A percentile compares a stretch with the other conserved stretches of the same genome.
These are phyloP conservation scores for Starmerella cellae DNA, from an alignment of 805 yeast species.

Conservation along the genomic window DNA sequence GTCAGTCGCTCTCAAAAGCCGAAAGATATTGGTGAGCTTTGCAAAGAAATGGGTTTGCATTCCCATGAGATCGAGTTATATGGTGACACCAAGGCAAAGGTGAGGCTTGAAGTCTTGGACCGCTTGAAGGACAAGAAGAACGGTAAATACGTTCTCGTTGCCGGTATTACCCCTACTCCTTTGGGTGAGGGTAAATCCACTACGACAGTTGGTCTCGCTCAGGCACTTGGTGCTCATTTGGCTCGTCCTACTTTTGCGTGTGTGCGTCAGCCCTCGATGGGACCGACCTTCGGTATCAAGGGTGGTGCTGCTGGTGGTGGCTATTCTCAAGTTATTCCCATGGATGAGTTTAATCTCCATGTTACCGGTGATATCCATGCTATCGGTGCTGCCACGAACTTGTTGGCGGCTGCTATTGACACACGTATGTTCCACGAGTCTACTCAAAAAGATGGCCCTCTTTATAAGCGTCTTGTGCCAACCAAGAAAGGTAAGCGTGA, in stretches of 20 bases:
- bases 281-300: slow-evolving; percentile 96
- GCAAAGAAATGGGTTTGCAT: slow-evolving; percentile 68
- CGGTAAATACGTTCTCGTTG: slow-evolving; percentile 82
- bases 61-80: slow-evolving; percentile 71
- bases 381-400: slow-evolving; percentile 81
- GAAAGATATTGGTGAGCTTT: slow-evolving; percentile 61
- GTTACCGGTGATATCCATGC: slow-evolving; percentile 97
- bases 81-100: slow-evolving; percentile 85
- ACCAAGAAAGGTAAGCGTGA: slow-evolving; percentile 64
- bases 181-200: slow-evolving; percentile 97
- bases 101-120: slow-evolving; percentile 52
- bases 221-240: slow-evolving; percentile 86
- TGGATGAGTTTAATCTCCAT: slow-evolving; percentile 98
- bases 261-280: slow-evolving; percentile 97
- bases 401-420: slow-evolving; percentile 92
- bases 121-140: slow-evolving; percentile 51
- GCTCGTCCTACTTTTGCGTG: slow-evolving; percentile 76
- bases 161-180: slow-evolving; percentile 98
- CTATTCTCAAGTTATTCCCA: slow-evolving; percentile 92
- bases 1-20: slow-evolving; percentile 84
- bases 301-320: slow-evolving; percentile 99
- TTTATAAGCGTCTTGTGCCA: slow-evolving; percentile 67
- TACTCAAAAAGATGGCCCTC: slow-evolving; percentile 76
- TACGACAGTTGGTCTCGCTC: slow-evolving; percentile 92
- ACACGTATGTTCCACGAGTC: slow-evolving; percentile 92